A percentile compares a stretch with the other conserved stretches of the same genome.
These are phyloP conservation scores for Pseudocercospora ulei DNA, from an alignment of 2,329 filamentous ascomycete genomes.

Conservation along the genomic window DNA sequence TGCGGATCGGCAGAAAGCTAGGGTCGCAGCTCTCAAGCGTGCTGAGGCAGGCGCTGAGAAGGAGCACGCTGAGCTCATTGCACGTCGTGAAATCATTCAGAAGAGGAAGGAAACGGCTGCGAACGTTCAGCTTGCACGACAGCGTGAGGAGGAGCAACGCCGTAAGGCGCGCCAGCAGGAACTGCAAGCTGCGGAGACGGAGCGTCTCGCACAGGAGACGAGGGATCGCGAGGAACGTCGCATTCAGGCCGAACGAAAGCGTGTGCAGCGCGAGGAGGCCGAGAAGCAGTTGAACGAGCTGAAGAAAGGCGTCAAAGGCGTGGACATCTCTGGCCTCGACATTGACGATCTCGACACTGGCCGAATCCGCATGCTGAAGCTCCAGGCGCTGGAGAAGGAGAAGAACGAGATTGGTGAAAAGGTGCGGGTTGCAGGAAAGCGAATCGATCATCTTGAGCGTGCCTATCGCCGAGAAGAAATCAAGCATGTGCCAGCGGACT, in stretches of 20 bases:
- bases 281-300: slow-evolving; percentile 92
- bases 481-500: slow-evolving; percentile 82
- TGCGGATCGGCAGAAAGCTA: slow-evolving; percentile 66
- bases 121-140: slow-evolving; percentile 73
- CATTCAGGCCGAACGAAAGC: slow-evolving; percentile 75
- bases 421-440: slow-evolving; percentile 83
- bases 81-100: slow-evolving; percentile 81
- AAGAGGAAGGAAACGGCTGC: slow-evolving; percentile 96
- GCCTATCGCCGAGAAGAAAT: slow-evolving; percentile 91
- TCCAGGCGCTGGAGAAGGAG: slow-evolving; percentile 91
- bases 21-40: slow-evolving; percentile 67
- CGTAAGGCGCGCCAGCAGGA: slow-evolving; percentile 81
- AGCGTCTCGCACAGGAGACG: slow-evolving; percentile 83
- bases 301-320: slow-evolving; percentile 73
- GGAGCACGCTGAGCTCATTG: slow-evolving; percentile 77
- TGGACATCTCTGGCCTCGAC: slow-evolving; percentile 81
- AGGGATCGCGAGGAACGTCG: slow-evolving; percentile 80
- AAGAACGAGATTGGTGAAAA: slow-evolving; percentile 93
- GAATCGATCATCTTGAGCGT: slow-evolving; percentile 92
- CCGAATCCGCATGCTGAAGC: slow-evolving; percentile 83
- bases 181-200: slow-evolving; percentile 78
- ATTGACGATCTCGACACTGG: slow-evolving; percentile 53
- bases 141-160: slow-evolving; percentile 83
- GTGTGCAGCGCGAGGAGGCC: slow-evolving; percentile 47
- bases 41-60: slow-evolving; percentile 81